These are phyloP conservation scores for Calonectria leucothoes DNA, from an alignment of 2,329 filamentous ascomycete genomes.

Conservation along the genomic window DNA sequence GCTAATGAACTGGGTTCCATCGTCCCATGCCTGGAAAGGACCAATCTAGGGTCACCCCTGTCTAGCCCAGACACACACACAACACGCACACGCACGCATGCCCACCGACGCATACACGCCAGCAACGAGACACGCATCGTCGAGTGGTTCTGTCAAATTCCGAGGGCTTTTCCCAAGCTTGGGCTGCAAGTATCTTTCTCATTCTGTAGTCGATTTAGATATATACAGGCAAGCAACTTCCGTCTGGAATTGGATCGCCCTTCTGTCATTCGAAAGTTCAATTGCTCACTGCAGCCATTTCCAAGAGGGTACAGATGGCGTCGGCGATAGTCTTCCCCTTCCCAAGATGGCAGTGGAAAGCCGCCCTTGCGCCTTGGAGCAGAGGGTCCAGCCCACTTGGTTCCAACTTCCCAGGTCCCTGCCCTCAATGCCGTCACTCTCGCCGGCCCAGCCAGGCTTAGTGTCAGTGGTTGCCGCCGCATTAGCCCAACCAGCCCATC, in stretches of 20 bases:
- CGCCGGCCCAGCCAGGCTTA: slow-evolving; percentile 17
- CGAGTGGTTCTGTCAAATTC: slow-evolving; percentile 1
- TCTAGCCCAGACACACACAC: slow-evolving; percentile 38
- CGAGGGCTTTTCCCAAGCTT: neutral
- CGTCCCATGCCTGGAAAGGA: slow-evolving; percentile 32
- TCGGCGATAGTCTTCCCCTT: neutral
- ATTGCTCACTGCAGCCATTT: neutral
- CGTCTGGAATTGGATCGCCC: neutral
- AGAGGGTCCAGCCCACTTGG: slow-evolving; percentile 21
- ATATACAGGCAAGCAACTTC: neutral
- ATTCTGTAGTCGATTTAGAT: neutral
- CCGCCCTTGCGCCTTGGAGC: slow-evolving; percentile 3
- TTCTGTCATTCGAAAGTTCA: neutral
- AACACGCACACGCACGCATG: slow-evolving; percentile 18
- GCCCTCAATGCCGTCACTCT: slow-evolving; percentile 25
- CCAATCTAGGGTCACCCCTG: slow-evolving; percentile 43
- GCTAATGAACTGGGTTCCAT: slow-evolving; percentile 15
- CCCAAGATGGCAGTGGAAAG: neutral
- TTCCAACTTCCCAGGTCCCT: slow-evolving; percentile 15
- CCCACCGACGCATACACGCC: slow-evolving; percentile 1
- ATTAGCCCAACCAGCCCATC: slow-evolving; percentile 13
- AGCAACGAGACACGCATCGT: slow-evolving; percentile 7
- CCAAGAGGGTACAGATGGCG: neutral
- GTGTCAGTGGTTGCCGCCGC: slow-evolving; percentile 24
- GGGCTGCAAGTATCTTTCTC: neutral